A percentile compares a stretch with the other conserved stretches of the same genome.
These are phyloP conservation scores for Artemisia argyi DNA, from an alignment of 129 eudicot genomes.

Conservation along the genomic window DNA sequence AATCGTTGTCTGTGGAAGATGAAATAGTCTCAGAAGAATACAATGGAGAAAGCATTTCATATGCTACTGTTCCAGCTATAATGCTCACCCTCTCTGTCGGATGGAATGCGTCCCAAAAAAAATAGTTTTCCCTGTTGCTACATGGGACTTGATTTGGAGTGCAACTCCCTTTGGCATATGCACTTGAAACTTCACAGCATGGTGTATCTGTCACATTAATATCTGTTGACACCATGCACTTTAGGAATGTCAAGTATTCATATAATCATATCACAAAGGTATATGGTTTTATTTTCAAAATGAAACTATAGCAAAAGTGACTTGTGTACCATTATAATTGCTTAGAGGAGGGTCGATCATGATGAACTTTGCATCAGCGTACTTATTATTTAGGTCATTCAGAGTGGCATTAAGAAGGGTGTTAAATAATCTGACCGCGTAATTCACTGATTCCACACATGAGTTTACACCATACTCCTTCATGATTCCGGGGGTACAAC, in stretches of 20 bases:
- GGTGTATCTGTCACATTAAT: slow-evolving; percentile 31
- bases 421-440: slow-evolving; percentile 36
- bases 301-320: neutral
- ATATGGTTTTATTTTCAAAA: neutral
- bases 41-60: slow-evolving; percentile 13
- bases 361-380: slow-evolving; percentile 35
- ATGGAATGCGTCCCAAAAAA: slow-evolving; percentile 33
- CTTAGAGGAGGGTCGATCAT: slow-evolving; percentile 10
- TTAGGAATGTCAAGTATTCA: neutral
- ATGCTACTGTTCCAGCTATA: slow-evolving; percentile 21
- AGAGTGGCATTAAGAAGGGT: slow-evolving; percentile 18
- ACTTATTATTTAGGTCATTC: slow-evolving; percentile 29
- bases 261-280: neutral
- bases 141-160: slow-evolving; percentile 19
- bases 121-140: slow-evolving; percentile 31
- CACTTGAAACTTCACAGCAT: slow-evolving; percentile 23
- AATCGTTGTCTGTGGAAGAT: neutral
- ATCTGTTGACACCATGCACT: slow-evolving; percentile 16
- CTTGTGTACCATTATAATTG: slow-evolving; percentile 17
- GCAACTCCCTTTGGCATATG: slow-evolving; percentile 22
- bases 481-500: slow-evolving; percentile 39
- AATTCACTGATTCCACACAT: slow-evolving; percentile 36
- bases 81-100: slow-evolving; percentile 27
- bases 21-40: slow-evolving; percentile 2
- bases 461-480: slow-evolving; percentile 12